Conservation (phyloP, 208 protist species). For the Trypanosoma platydactyli region DNA sequence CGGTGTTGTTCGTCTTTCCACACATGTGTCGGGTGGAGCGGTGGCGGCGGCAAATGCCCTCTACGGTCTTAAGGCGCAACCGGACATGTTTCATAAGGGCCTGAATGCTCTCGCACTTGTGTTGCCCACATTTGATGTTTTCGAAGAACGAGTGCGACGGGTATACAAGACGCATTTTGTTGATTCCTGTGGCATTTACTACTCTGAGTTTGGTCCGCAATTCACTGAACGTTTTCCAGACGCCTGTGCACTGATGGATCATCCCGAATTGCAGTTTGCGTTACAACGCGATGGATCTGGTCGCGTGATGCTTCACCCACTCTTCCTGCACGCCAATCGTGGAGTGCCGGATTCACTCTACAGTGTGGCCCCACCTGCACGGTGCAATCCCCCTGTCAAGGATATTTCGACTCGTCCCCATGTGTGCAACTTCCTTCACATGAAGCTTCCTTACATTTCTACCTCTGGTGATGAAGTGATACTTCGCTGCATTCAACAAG, state of each 20-base stretch:
- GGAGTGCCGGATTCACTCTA: conserved; percentile 32
- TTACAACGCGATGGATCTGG: conserved; percentile 24
- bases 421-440: conserved; percentile 1
- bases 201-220: conserved; percentile 3
- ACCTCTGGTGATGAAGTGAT: background rate
- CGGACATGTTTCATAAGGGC: conserved; percentile 19
- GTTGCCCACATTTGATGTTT: conserved; percentile 24
- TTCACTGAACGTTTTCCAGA: conserved; percentile 37
- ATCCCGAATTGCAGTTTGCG: conserved; percentile 56
- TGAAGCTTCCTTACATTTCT: conserved; percentile 15
- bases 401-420: background rate
- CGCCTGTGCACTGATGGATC: conserved; percentile 41
- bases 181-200: background rate
- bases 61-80: conserved; percentile 12
- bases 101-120: conserved; percentile 22
- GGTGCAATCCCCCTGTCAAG: background rate
- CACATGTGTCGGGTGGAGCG: background rate
- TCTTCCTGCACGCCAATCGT: conserved; percentile 39
- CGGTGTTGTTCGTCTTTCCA: conserved; percentile 15
- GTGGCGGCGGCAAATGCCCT: conserved; percentile 8
- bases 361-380: background rate
- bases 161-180: conserved; percentile 23
- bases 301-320: conserved; percentile 33
- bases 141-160: background rate
- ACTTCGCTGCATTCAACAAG: conserved; percentile 8